Evolutionary conservation across 1,284 basidiomycete species (phyloP), one percentile per base, ranked within the genome.

Genomic region (Pseudozyma tsukubaensis): DNA sequence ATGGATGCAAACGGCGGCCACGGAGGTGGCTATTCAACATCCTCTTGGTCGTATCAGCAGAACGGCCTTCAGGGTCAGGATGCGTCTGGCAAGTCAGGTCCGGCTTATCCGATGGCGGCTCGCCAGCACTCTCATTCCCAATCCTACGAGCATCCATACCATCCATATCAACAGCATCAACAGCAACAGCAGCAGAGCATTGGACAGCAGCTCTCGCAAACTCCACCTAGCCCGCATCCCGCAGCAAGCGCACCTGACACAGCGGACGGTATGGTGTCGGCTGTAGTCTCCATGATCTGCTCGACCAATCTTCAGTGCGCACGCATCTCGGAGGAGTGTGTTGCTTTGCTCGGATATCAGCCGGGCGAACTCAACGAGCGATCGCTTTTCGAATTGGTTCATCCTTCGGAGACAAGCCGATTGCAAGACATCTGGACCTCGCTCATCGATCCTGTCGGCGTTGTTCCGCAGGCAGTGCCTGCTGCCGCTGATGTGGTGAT

Each of bases 251-350:
- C 57, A 29, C 29, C 53, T 0, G 60, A 70, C 24, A 24, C 57
- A 1, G 51, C 56, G 10, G 67, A 57, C 29, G 24, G 54, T 42
- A 29, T 40, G 44, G 37, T 65, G n/a, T 73, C 75, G 47, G 60
- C 76, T 0, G 62, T 72, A 11, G 65, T 78, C 11, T 70, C 75
- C 13, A 61, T 80, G 50, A 73, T 80, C 63, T 76, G 73, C 64
- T 78, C 76, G 29, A 80, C 78, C 34, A 67, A 70, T 39, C 47
- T 78, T 36, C 73, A 76, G 34, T 72, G 70, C 43, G 76, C 73
- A 14, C 76, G 76, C 37, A 59, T 68, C 50, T 76, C 76, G n/a
- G 64, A 76, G 34, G 70, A 76, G 45, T 73, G 64, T 21, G 57
- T 37, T 3, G 56, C 67, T 13, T 63, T 80, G 44, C 68, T 78